phyloP scores from a whole-genome alignment of 2,329 filamentous ascomycete species.

The Raffaelea deltoideospora region DNA sequence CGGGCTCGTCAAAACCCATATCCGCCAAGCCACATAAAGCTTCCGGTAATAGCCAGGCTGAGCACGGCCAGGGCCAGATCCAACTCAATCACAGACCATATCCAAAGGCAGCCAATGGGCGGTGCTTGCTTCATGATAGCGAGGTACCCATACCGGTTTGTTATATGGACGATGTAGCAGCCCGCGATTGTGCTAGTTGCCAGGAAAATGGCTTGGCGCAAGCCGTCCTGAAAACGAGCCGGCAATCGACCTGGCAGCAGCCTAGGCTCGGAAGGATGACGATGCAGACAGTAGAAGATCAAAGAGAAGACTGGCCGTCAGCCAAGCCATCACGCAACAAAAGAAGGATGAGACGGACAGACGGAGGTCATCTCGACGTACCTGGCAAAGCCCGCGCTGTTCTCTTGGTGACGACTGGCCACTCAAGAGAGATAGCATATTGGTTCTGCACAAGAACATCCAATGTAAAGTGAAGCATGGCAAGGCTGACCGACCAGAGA shows the following conservation, averaged over 20 bases:
- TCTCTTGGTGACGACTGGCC: constrained; percentile 37
- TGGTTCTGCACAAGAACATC: constrained; percentile 69
- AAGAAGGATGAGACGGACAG: constrained; percentile 15
- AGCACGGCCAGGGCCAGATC: constrained; percentile 49
- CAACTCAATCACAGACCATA: constrained; percentile 86
- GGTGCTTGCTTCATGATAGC: constrained; percentile 85
- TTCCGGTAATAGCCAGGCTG: constrained; percentile 30
- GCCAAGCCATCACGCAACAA: too few relatives aligned
- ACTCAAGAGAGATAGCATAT: constrained; percentile 53
- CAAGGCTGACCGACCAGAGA: constrained; percentile 46
- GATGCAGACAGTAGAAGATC: constrained; percentile 42
- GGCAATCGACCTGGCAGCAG: constrained; percentile 38
- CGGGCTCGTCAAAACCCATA: too few relatives aligned
- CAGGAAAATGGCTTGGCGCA: constrained; percentile 50
- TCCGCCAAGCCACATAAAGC: constrained; percentile 32
- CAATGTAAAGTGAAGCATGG: constrained; percentile 61
- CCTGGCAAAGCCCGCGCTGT: constrained; percentile 31
- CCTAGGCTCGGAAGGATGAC: constrained; percentile 29
- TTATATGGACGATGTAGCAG: constrained; percentile 67
- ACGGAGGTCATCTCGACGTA: constrained; percentile 22
- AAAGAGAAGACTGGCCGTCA: constrained; percentile 31
- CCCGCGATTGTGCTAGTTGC: constrained; percentile 44
- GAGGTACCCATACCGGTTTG: constrained; percentile 67
- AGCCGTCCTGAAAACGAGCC: constrained; percentile 24
- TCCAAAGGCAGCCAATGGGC: constrained; percentile 78